phyloP scores from a whole-genome alignment of 768 basidiomycete species.

The Brasilioporus rufonigricans region DNA sequence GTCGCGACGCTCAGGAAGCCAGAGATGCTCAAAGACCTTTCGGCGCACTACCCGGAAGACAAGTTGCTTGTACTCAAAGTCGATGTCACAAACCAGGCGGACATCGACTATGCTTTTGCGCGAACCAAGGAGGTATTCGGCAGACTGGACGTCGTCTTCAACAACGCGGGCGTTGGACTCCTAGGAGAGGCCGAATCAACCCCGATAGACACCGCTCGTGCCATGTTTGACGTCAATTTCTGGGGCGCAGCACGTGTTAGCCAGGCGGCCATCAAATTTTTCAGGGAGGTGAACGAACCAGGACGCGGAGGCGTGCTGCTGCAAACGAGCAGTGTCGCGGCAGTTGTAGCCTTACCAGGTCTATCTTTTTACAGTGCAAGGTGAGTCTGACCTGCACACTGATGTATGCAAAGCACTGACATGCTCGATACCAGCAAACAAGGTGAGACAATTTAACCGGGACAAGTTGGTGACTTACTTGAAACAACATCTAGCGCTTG shows the following conservation, averaged over 20 bases:
- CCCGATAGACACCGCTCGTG: conserved; percentile 11
- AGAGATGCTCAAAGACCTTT: no score
- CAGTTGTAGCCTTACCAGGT: conserved; percentile 11
- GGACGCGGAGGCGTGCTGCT: conserved; percentile 32
- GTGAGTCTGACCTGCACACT: not conserved
- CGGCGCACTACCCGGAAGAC: conserved; percentile 4
- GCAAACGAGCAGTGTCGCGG: conserved; percentile 32
- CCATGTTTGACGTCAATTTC: conserved; percentile 15
- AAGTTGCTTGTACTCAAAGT: conserved; percentile 12
- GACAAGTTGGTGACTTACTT: not conserved
- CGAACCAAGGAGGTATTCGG: conserved; percentile 6
- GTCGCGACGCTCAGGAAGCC: not conserved
- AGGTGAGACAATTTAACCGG: not conserved
- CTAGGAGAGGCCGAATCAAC: conserved; percentile 21
- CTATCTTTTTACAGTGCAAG: conserved; percentile 21
- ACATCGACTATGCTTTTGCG: not conserved
- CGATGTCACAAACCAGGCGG: conserved; percentile 6
- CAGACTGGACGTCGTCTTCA: conserved; percentile 8
- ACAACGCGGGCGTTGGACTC: conserved; percentile 8
- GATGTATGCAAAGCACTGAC: conserved; percentile 11
- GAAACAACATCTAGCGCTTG: not conserved
- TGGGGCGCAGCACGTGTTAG: not conserved
- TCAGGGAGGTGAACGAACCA: conserved; percentile 28
- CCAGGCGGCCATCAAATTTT: conserved; percentile 18
- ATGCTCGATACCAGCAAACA: conserved; percentile 11